Conservation (phyloP, 169 alveolate genomes). For the Eimeria sp. region DNA sequence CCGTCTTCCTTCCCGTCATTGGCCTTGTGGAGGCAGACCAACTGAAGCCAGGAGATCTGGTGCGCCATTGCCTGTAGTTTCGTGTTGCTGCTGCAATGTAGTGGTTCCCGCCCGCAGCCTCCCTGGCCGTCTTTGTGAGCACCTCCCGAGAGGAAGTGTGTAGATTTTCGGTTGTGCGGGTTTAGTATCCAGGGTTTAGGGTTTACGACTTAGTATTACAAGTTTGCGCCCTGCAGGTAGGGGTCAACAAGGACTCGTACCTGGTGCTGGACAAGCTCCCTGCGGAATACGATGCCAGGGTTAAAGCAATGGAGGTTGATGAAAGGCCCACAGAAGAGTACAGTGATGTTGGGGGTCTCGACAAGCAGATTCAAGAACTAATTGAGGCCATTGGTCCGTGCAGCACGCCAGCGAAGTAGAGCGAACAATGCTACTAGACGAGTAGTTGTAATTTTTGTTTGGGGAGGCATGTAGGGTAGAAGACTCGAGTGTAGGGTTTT, state of each 20-base stretch:
- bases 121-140: neutral
- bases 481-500: neutral
- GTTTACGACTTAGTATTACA: neutral
- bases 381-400: conserved; percentile 97
- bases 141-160: neutral
- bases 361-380: conserved; percentile 99
- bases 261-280: conserved; percentile 99
- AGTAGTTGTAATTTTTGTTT: neutral
- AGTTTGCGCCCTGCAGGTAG: conserved; percentile 97
- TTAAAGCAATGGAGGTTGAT: conserved; percentile 99
- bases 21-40: conserved; percentile 98
- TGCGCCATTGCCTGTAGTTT: neutral
- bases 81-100: neutral
- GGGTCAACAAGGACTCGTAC: conserved; percentile 99
- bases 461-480: neutral
- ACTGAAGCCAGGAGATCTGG: conserved; percentile 91
- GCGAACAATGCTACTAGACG: neutral
- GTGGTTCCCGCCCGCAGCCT: neutral
- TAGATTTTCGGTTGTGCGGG: neutral
- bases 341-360: conserved; percentile 99
- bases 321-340: conserved; percentile 99
- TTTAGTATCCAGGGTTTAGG: neutral
- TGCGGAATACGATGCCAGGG: conserved; percentile 99
- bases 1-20: conserved; percentile 99
- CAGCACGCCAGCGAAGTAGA: neutral